Conservation (phyloP, 1,284 basidiomycete genomes). For the Boletellus sp. region DNA sequence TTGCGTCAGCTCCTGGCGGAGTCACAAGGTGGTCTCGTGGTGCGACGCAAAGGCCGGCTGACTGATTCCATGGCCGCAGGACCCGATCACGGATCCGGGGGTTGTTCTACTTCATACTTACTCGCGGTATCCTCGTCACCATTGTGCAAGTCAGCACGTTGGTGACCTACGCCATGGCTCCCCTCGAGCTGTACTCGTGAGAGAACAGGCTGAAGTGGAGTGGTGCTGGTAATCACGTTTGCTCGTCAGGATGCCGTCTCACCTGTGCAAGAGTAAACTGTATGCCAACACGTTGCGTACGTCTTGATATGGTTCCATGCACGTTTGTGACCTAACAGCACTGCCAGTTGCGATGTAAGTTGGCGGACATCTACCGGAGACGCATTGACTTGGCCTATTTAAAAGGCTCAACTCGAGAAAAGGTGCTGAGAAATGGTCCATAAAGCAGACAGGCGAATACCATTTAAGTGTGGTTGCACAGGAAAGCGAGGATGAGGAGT, state of each 20-base stretch:
- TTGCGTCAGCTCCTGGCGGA: slow-evolving; percentile 7
- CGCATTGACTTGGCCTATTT: background rate
- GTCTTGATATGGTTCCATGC: background rate
- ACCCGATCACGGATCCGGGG: slow-evolving; percentile 4
- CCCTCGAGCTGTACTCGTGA: slow-evolving; percentile 9
- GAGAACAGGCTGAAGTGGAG: background rate
- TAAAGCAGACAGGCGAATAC: background rate
- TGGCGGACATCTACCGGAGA: background rate
- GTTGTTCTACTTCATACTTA: slow-evolving; percentile 11
- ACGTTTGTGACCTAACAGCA: background rate
- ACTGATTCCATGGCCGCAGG: background rate
- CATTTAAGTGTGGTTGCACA: background rate
- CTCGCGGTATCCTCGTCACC: slow-evolving; percentile 13
- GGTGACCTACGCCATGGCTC: background rate
- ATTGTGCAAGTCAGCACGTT: slow-evolving; percentile 5
- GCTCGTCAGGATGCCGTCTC: slow-evolving; percentile 5
- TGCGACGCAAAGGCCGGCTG: background rate
- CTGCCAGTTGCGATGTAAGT: slow-evolving; percentile 9
- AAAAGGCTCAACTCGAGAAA: slow-evolving; percentile 11
- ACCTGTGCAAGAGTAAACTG: slow-evolving; percentile 15
- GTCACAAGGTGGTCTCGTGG: slow-evolving; percentile 4
- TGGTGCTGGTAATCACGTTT: background rate
- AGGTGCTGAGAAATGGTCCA: slow-evolving; percentile 2
- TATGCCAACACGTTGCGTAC: slow-evolving; percentile 8
- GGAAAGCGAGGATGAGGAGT: background rate